Percentiles rank a stretch among this genome's conserved stretches.
These are phyloP conservation scores for Hypoxylon rubiginosum DNA, from an alignment of 2,329 filamentous ascomycete genomes.

Conservation along the genomic window DNA sequence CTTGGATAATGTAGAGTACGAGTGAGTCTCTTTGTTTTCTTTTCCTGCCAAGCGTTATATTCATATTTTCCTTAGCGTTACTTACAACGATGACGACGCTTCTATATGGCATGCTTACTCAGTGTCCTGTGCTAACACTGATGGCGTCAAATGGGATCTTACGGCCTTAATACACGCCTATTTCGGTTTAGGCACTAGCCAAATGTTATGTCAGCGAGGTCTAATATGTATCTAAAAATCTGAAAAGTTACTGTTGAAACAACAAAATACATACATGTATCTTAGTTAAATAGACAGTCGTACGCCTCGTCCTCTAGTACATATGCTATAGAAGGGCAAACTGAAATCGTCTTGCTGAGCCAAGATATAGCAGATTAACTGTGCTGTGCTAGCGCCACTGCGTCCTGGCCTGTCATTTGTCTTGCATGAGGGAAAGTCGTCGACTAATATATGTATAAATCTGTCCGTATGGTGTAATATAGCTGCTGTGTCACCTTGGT, in stretches of 20 bases:
- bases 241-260: too few relatives aligned
- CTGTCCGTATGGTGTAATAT: background rate
- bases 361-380: background rate
- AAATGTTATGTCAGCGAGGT: background rate
- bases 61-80: background rate
- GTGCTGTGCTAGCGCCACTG: background rate
- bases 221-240: background rate
- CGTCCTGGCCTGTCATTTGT: background rate
- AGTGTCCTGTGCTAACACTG: background rate
- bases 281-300: background rate
- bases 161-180: background rate
- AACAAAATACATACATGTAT: too few relatives aligned
- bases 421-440: background rate
- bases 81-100: background rate
- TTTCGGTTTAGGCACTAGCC: background rate
- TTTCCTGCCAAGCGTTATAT: background rate
- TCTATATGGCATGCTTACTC: background rate
- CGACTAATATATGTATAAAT: background rate
- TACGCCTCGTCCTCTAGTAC: background rate
- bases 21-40: background rate
- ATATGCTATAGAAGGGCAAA: background rate
- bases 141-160: background rate
- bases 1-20: background rate
- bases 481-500: conserved; percentile 13
- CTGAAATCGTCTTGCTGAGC: background rate